Evolutionary conservation across 73 alveolate species (phyloP).

Genomic region (Paramecium biaurelia): DNA sequence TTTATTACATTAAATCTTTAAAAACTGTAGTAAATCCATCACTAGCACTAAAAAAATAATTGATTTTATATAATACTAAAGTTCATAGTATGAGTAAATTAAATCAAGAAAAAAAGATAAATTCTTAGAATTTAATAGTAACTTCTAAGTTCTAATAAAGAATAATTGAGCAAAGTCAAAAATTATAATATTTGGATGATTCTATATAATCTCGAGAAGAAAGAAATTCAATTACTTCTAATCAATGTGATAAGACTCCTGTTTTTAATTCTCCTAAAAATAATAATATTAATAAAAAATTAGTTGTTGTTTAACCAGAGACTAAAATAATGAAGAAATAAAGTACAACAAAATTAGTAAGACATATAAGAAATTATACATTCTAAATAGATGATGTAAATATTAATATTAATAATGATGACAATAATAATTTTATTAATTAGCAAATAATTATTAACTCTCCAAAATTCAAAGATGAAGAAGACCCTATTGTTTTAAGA

Average conservation of each 20-base stretch:
- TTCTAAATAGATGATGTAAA: not conserved
- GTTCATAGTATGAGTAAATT: not conserved
- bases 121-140: not conserved
- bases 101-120: not conserved
- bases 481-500: not conserved
- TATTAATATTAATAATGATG: not conserved
- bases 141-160: not conserved
- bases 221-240: not conserved
- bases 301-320: not conserved
- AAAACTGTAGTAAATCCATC: not conserved
- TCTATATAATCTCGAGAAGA: not conserved
- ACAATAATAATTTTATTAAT: not conserved
- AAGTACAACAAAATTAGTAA: not conserved
- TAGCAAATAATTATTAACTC: not conserved
- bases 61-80: not conserved
- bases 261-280: not conserved
- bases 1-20: not conserved
- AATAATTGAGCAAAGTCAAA: not conserved
- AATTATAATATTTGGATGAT: not conserved
- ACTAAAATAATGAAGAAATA: not conserved
- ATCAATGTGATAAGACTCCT: not conserved
- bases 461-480: not conserved
- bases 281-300: not conserved
- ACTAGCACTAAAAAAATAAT: not conserved
- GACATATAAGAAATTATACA: slow-evolving; percentile 3